Conservation (phyloP, 2,329 filamentous ascomycete species). For the Colletotrichum destructivum region DNA sequence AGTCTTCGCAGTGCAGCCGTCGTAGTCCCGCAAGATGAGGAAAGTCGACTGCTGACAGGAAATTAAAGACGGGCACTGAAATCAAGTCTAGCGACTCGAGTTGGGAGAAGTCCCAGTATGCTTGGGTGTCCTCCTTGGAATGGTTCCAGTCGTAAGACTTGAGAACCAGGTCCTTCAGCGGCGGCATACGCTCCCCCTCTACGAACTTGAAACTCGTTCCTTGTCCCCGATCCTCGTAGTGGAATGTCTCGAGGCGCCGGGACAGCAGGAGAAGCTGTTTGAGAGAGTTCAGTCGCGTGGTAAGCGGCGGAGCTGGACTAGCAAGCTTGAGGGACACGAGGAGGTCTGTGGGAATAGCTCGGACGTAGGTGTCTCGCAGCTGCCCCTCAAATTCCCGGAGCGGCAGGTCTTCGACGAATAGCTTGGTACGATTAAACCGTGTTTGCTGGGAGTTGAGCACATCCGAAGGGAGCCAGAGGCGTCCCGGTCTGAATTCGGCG, state of each 20-base stretch:
- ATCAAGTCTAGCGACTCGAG: conserved; percentile 58
- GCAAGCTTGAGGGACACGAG: conserved; percentile 59
- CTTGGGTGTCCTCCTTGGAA: conserved; percentile 52
- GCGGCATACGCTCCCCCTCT: conserved; percentile 58
- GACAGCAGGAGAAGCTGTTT: conserved; percentile 59
- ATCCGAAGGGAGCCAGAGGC: conserved; percentile 57
- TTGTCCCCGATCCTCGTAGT: conserved; percentile 61
- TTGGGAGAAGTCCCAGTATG: conserved; percentile 64
- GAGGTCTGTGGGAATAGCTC: conserved; percentile 55
- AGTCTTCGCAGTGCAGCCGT: conserved; percentile 61
- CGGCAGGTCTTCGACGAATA: conserved; percentile 60
- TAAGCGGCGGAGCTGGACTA: conserved; percentile 57
- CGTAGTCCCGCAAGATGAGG: conserved; percentile 54
- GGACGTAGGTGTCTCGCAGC: conserved; percentile 54
- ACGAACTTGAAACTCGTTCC: conserved; percentile 61
- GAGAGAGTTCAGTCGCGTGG: conserved; percentile 57
- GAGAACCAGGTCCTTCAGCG: conserved; percentile 58
- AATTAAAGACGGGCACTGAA: conserved; percentile 61
- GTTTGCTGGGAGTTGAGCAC: conserved; percentile 53
- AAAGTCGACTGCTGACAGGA: conserved; percentile 59
- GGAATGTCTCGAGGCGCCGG: conserved; percentile 54
- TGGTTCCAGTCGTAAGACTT: conserved; percentile 67
- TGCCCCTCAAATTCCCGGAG: conserved; percentile 54
- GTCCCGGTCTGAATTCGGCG: conserved; percentile 47
- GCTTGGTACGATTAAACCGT: conserved; percentile 48